Conservation (phyloP, 441 rosid species). For the Capsella rubella region DNA sequence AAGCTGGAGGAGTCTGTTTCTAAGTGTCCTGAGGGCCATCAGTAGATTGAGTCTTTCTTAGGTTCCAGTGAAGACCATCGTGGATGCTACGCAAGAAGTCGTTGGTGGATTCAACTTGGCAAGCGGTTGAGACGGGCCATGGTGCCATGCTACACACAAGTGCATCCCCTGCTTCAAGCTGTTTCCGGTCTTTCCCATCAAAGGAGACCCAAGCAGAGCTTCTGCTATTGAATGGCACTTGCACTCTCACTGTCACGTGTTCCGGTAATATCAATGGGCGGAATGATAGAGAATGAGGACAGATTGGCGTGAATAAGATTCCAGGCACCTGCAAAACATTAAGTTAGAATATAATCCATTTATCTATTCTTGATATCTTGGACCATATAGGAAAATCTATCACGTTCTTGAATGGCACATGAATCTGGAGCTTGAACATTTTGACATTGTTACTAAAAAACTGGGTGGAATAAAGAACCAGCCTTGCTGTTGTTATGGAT, state of each 20-base stretch:
- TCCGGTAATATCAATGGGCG: constrained; percentile 97
- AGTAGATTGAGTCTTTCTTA: constrained; percentile 78
- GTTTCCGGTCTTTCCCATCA: constrained; percentile 93
- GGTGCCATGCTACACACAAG: constrained; percentile 98
- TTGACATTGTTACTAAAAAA: not conserved
- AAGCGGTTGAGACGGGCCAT: constrained; percentile 98
- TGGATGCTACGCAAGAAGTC: constrained; percentile 95
- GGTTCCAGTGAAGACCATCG: constrained; percentile 97
- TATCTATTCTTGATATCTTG: not conserved
- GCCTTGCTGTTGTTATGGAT: not conserved
- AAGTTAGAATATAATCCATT: constrained; percentile 18
- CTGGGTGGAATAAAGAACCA: too few relatives aligned
- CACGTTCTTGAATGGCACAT: constrained; percentile 5
- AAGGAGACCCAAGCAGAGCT: constrained; percentile 95
- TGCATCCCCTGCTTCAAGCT: constrained; percentile 84
- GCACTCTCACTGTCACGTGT: constrained; percentile 73
- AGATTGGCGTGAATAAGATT: constrained; percentile 96
- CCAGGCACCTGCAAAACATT: constrained; percentile 81
- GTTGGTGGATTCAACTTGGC: constrained; percentile 79
- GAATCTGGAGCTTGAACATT: not conserved
- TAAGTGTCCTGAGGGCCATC: constrained; percentile 68
- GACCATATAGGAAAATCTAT: not conserved
- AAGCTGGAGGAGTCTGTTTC: not conserved
- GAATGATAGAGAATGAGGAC: constrained; percentile 97
- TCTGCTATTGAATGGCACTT: constrained; percentile 93